These are phyloP conservation scores for Pyrenophora teres DNA, from an alignment of 2,329 filamentous ascomycete species.

Conservation along the genomic window DNA sequence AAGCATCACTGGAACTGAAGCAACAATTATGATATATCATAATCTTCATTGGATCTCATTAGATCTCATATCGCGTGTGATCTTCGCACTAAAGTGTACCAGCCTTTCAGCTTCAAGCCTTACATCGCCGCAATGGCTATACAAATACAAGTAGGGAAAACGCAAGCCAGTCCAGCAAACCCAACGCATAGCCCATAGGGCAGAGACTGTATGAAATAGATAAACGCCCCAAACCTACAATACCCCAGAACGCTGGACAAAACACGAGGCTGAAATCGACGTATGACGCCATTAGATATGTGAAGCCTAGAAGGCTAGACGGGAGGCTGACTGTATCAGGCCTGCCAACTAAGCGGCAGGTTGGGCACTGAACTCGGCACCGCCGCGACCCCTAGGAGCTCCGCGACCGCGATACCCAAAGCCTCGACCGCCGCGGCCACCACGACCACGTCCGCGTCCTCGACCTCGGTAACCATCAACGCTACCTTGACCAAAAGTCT, in stretches of 20 bases:
- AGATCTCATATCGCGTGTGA: slow-evolving; percentile 7
- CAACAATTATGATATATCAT: not conserved
- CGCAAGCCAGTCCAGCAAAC: slow-evolving; percentile 8
- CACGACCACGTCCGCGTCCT: slow-evolving; percentile 72
- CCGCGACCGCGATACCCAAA: slow-evolving; percentile 53
- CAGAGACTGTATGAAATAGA: slow-evolving; percentile 15
- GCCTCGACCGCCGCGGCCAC: slow-evolving; percentile 59
- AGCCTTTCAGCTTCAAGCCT: not conserved
- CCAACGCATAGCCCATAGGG: slow-evolving; percentile 17
- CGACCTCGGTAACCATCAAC: slow-evolving; percentile 82
- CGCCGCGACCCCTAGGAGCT: slow-evolving; percentile 38
- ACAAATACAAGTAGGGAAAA: slow-evolving; percentile 14
- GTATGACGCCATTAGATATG: not conserved
- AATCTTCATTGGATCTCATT: slow-evolving; percentile 4
- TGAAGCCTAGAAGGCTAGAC: not conserved
- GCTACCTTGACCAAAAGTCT: slow-evolving; percentile 96
- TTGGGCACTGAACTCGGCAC: slow-evolving; percentile 31
- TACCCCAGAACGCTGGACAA: slow-evolving; percentile 8
- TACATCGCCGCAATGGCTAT: slow-evolving; percentile 5
- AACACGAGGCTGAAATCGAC: slow-evolving; percentile 6
- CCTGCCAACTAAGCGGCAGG: slow-evolving; percentile 25
- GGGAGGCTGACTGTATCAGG: not conserved
- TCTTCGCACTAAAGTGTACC: not conserved
- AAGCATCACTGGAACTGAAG: no score
- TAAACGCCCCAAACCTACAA: not conserved